Percentiles rank a stretch among this genome's conserved stretches.
Conservation (phyloP, 768 basidiomycete genomes). For the Boletus eberwhitei region DNA sequence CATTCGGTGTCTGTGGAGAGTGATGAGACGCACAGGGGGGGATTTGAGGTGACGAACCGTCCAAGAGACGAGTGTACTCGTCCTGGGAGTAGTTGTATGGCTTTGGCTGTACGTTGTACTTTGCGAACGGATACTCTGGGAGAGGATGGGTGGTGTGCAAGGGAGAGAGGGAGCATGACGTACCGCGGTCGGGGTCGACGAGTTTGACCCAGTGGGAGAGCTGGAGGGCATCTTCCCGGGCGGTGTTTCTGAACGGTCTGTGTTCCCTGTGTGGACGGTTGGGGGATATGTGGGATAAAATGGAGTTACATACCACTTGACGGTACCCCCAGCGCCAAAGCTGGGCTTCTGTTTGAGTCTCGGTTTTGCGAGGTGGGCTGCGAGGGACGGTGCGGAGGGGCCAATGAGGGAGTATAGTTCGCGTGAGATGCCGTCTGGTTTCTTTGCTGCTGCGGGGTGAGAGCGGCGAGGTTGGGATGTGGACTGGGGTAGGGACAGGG, state of each 20-base stretch:
- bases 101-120: constrained; percentile 71
- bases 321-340: constrained; percentile 55
- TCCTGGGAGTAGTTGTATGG: constrained; percentile 75
- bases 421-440: constrained; percentile 88
- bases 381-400: constrained; percentile 84
- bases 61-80: constrained; percentile 79
- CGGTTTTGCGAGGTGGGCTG: constrained; percentile 74
- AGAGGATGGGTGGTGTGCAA: neutral
- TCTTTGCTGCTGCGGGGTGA: constrained; percentile 41
- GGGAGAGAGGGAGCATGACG: constrained; percentile 15
- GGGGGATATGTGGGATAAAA: neutral
- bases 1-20: constrained; percentile 64
- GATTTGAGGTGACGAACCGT: constrained; percentile 45
- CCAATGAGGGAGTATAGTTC: constrained; percentile 95
- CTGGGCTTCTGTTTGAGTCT: constrained; percentile 86
- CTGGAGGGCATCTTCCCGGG: constrained; percentile 63
- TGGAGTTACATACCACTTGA: constrained; percentile 60
- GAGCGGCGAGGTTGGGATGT: constrained; percentile 45
- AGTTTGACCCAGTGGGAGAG: constrained; percentile 84
- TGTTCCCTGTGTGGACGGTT: constrained; percentile 56
- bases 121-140: constrained; percentile 75
- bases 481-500: constrained; percentile 56
- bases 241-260: constrained; percentile 68
- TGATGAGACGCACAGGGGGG: neutral
- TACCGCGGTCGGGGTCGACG: constrained; percentile 54